Evolutionary conservation across 352 stramenopile species (phyloP), one percentile per base, ranked within the genome.

Genomic region (Thalassiosira ordinaria): DNA sequence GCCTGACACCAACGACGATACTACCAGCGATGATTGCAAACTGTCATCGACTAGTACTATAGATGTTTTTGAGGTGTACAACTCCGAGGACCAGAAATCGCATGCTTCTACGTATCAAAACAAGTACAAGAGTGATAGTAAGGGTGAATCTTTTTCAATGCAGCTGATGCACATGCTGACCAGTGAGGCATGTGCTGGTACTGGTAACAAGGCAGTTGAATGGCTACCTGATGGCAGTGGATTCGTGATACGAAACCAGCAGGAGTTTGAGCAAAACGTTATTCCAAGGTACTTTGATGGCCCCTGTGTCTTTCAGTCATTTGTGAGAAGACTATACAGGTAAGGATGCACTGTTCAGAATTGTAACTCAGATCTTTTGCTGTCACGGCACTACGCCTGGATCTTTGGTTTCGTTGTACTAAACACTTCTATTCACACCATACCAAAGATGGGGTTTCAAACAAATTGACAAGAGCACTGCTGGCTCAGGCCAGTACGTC

Each of bases 241-340:
- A 14, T 67, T 67, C 35, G 22, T 67, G 1, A 67, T 67, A 41
- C 53, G 41, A 67, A 20, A 67, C 55, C 59, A 67, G 20, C 14
- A 37, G 8, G 22, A 37, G 26, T 67, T 67, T 67, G 59, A 67
- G 24, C 35, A 53, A 24, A 1, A 27, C 16, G 27, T 60, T 24
- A 11, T 67, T 8, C 59, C 59, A 56, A 53, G 46, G n/a, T 67
- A 67, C 59, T 67, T 67, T 37, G 59, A 67, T 52, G 55, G 20
- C 14, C 51, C 59, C 0, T 67, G 59, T 55, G 55, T 67, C 37
- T 56, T 67, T 52, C 59, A 67, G 22, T 67, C 59, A 7, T 67
- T 67, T 52, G 24, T 67, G 59, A 35, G 59, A 20, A 67, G 59
- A 55, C 59, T 67, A n/a, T 55, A 67, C 59, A 27, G 59, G 59